Percentiles rank a stretch among this genome's conserved stretches.
Evolutionary conservation across 148 eudicot genomes (phyloP).

Genomic region (Amaranthus cruentus): DNA sequence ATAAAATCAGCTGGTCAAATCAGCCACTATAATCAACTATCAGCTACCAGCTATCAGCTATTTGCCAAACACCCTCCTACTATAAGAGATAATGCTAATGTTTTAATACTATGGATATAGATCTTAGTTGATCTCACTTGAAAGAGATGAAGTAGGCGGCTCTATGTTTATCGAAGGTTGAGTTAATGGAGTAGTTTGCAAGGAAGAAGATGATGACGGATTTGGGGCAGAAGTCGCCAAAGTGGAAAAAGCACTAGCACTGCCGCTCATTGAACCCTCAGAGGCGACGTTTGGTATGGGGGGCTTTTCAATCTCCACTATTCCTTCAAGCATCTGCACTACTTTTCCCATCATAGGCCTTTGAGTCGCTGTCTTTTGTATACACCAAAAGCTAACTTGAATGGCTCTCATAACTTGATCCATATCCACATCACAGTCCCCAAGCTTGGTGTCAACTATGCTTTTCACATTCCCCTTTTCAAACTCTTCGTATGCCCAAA

Average conservation of each 20-base stretch:
- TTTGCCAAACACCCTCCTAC: too few species aligned
- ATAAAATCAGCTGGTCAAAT: too few species aligned
- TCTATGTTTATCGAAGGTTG: slow-evolving; percentile 42
- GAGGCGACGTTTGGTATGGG: slow-evolving; percentile 49
- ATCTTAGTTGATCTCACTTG: slow-evolving; percentile 5
- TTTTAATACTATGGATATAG: too few species aligned
- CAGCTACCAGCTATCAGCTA: too few species aligned
- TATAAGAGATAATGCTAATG: too few species aligned
- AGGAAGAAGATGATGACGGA: slow-evolving; percentile 30
- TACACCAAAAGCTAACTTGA: slow-evolving; percentile 83
- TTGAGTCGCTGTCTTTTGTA: slow-evolving; percentile 72
- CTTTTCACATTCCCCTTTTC: slow-evolving; percentile 51
- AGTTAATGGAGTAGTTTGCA: slow-evolving; percentile 10
- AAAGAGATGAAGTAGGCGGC: slow-evolving; percentile 39
- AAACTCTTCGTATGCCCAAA: slow-evolving; percentile 78
- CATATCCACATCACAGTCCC: slow-evolving; percentile 35
- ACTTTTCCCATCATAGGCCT: slow-evolving; percentile 89
- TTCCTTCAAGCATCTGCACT: slow-evolving; percentile 84
- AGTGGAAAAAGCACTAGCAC: too few species aligned
- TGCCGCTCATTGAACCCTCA: slow-evolving; percentile 38
- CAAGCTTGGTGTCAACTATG: slow-evolving; percentile 52
- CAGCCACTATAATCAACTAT: too few species aligned
- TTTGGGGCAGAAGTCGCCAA: slow-evolving; percentile 17
- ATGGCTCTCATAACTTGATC: slow-evolving; percentile 60
- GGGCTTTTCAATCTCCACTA: slow-evolving; percentile 55